Evolutionary conservation across 106 monocot species (phyloP).

Genomic region (Ottelia alismoides): DNA sequence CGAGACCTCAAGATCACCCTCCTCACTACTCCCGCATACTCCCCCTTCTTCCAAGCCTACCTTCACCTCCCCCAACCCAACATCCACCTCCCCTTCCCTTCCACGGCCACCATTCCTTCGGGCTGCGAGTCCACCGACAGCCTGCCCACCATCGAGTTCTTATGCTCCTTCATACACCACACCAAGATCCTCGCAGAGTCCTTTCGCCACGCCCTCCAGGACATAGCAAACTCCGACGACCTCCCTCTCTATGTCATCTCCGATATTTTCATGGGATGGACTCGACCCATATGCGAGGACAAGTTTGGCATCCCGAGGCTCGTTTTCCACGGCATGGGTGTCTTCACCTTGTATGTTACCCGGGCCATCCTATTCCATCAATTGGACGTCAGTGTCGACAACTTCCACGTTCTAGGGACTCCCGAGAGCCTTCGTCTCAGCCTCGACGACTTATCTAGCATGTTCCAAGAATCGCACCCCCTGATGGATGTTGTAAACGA

Average conservation of each 20-base stretch:
- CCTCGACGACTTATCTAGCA: conserved; percentile 8
- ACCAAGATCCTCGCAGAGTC: not conserved
- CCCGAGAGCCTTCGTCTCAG: conserved; percentile 9
- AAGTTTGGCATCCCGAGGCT: conserved; percentile 31
- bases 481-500: no score
- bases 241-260: conserved; percentile 17
- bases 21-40: conserved; percentile 29
- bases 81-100: conserved; percentile 18
- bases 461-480: conserved; percentile 2
- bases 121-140: conserved; percentile 22
- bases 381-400: no score
- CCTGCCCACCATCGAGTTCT: conserved; percentile 15
- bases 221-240: not conserved
- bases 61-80: conserved; percentile 8
- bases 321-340: conserved; percentile 40
- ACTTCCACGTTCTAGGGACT: conserved; percentile 17
- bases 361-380: no score
- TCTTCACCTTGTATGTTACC: conserved; percentile 24
- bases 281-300: conserved; percentile 1
- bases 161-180: conserved; percentile 4
- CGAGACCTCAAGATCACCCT: conserved; percentile 25
- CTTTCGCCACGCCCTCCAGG: conserved; percentile 5
- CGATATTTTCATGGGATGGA: conserved; percentile 37
- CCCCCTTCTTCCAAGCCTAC: conserved; percentile 22
- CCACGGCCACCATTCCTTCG: not conserved